Percentiles rank a stretch among this genome's conserved stretches.
Evolutionary conservation across 192 early-diverging fungal species (phyloP).

Genomic region (Podila verticillata): DNA sequence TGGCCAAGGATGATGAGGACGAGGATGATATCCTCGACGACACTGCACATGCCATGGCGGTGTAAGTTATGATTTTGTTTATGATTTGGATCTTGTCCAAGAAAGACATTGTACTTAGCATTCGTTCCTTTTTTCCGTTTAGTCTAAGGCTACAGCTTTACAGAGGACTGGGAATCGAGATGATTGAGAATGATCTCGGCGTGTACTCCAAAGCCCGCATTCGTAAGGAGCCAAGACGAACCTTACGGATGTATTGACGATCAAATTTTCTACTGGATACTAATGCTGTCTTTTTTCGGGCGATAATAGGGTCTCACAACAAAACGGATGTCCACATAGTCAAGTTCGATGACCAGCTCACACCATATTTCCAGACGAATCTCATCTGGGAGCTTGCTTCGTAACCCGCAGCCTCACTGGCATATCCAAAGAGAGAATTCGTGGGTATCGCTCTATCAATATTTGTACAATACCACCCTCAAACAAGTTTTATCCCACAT

Average conservation of each 20-base stretch:
- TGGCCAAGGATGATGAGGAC: constrained; percentile 21
- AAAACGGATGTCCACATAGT: constrained; percentile 37
- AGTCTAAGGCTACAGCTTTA: constrained; percentile 49
- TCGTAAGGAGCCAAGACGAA: constrained; percentile 24
- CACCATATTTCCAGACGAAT: constrained; percentile 40
- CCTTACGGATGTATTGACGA: background rate
- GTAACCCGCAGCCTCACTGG: background rate
- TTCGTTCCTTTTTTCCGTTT: background rate
- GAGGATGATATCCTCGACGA: constrained; percentile 25
- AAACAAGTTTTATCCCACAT: no score
- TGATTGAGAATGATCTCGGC: constrained; percentile 48
- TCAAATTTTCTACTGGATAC: background rate
- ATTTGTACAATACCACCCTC: no score
- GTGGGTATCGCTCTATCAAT: no score
- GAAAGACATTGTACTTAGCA: background rate
- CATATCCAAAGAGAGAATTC: no score
- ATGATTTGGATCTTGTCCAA: background rate
- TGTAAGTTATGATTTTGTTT: constrained; percentile 14
- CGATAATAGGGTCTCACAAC: constrained; percentile 14
- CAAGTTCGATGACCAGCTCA: constrained; percentile 37
- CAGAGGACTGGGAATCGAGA: constrained; percentile 51
- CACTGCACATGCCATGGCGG: constrained; percentile 32
- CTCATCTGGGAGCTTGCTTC: constrained; percentile 52
- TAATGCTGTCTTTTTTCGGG: background rate
- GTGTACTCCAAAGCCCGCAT: constrained; percentile 45